Percentiles rank a stretch among this genome's conserved stretches.
These are phyloP conservation scores for Bolboschoenoplectus hybrid DNA, from an alignment of 202 grass and related monocot species.

Conservation along the genomic window DNA sequence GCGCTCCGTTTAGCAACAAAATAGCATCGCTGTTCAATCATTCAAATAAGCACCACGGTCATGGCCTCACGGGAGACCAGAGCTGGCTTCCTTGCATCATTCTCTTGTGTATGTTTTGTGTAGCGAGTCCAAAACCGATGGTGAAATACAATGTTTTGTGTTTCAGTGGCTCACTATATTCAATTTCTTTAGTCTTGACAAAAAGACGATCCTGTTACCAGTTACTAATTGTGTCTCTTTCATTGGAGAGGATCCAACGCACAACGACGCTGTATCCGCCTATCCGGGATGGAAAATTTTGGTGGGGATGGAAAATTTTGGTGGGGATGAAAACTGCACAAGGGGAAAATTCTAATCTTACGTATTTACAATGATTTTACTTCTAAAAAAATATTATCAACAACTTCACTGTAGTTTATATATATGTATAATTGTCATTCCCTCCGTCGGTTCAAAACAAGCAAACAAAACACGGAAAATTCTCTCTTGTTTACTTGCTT, in stretches of 20 bases:
- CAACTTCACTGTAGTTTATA: no score
- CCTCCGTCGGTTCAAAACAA: neutral
- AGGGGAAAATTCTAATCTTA: no score
- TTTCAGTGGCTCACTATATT: neutral
- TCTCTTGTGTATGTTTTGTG: neutral
- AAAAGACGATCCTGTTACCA: no score
- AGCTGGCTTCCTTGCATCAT: neutral
- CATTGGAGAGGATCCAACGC: conserved; percentile 16
- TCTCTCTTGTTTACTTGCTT: neutral
- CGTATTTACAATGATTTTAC: neutral
- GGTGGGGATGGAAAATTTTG: neutral
- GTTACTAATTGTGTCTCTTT: neutral
- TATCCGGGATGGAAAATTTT: neutral
- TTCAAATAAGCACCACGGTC: conserved; percentile 15
- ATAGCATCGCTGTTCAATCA: conserved; percentile 38
- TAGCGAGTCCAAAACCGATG: neutral
- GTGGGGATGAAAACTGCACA: no score
- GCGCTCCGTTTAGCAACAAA: conserved; percentile 22
- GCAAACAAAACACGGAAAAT: neutral
- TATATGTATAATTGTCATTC: neutral
- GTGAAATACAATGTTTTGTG: neutral
- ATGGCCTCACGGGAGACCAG: neutral
- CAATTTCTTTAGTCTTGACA: neutral
- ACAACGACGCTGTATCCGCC: neutral
- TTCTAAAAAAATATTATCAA: no score